phyloP scores from a whole-genome alignment of 2,329 filamentous ascomycete species.

The Fusarium mundagurra region DNA sequence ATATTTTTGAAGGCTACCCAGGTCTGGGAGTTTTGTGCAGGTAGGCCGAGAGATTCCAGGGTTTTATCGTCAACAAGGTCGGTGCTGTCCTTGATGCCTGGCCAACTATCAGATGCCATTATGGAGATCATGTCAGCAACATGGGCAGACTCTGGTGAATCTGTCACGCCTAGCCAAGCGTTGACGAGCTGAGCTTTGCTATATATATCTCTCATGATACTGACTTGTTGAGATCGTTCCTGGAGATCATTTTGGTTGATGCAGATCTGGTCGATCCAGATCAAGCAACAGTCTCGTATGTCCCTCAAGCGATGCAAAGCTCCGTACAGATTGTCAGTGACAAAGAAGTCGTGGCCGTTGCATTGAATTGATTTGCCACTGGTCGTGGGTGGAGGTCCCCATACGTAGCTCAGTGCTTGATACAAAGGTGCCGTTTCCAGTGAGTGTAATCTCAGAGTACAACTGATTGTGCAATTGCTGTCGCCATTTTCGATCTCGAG shows the following conservation, averaged over 20 bases:
- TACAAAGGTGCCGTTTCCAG: background rate
- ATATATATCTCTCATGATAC: background rate
- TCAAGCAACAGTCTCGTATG: rapidly evolving
- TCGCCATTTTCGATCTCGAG: background rate
- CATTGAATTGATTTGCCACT: background rate
- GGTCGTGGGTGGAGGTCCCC: background rate
- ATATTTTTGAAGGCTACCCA: background rate
- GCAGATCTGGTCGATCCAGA: background rate
- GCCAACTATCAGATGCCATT: background rate
- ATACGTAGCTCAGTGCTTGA: background rate
- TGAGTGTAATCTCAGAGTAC: background rate
- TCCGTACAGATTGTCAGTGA: background rate
- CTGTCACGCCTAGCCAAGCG: background rate
- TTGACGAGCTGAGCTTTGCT: background rate
- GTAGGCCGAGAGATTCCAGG: background rate
- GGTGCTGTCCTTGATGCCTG: too few species aligned
- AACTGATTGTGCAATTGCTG: background rate
- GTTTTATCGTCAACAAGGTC: background rate
- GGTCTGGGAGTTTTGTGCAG: background rate
- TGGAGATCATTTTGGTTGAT: background rate
- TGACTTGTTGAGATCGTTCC: background rate
- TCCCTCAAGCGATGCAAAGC: background rate
- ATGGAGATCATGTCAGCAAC: background rate
- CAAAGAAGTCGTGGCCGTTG: background rate
- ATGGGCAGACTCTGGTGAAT: background rate